A percentile compares a stretch with the other conserved stretches of the same genome.
Conservation (phyloP, 352 stramenopile species). For the Thalassiosira gravida region DNA sequence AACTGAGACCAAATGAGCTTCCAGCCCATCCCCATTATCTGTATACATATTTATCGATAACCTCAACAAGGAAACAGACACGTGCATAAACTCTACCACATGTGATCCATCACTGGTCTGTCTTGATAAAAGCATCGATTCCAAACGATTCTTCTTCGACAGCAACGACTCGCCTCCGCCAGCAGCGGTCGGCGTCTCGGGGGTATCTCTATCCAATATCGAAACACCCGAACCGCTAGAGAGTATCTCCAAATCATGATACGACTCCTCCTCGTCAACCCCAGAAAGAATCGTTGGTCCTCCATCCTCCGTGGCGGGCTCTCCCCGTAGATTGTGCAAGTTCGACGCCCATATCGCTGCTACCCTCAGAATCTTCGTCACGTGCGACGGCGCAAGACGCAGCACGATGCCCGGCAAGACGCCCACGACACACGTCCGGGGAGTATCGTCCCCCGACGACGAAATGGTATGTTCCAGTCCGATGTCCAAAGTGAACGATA, state of each 20-base stretch:
- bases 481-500: conserved; percentile 73
- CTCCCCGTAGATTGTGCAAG: conserved; percentile 52
- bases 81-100: conserved; percentile 61
- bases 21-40: conserved; percentile 65
- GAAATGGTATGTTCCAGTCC: conserved; percentile 69
- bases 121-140: conserved; percentile 43
- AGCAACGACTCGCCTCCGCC: conserved; percentile 11
- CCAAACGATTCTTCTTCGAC: conserved; percentile 53
- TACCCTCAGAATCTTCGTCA: conserved; percentile 72
- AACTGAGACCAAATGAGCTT: conserved; percentile 84
- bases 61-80: conserved; percentile 62
- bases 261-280: conserved; percentile 45
- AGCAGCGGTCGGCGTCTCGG: background rate
- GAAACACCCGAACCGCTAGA: conserved; percentile 64
- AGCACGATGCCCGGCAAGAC: conserved; percentile 77
- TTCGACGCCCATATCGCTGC: conserved; percentile 72
- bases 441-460: conserved; percentile 49
- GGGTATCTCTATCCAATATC: conserved; percentile 40
- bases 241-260: conserved; percentile 57
- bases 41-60: conserved; percentile 63
- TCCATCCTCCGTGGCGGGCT: conserved; percentile 8
- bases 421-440: conserved; percentile 75
- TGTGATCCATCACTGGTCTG: conserved; percentile 29
- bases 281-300: conserved; percentile 17
- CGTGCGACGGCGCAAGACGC: conserved; percentile 65